Base-by-base conservation (phyloP, 345 rosid species). In the Microthlaspi erraticum region DNA sequence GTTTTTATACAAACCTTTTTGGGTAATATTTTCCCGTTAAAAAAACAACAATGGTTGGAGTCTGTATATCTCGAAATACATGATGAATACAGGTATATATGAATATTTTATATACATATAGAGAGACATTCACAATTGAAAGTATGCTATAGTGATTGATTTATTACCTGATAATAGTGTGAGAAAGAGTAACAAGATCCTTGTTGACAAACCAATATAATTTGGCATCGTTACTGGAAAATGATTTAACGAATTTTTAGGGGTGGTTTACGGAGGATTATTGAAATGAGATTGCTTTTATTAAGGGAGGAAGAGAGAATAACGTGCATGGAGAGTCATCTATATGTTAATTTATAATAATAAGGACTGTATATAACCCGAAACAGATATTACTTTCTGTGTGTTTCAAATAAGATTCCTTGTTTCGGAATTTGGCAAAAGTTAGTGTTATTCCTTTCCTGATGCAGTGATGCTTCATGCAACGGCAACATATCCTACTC, bases 131-230 rank as follows among this genome's bases (percentile, higher is more conserved):
- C 11, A 9, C 39, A 10, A 36, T 36, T 36, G 2, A 1, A 9
- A 36, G 10, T 36, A 10, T 62, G 36, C 7, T 16, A 41, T 31
- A 33, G 20, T 46, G 38, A 20, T 3, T 51, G 57, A 60, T 41
- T 43, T 1, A 17, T 64, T 81, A 86, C 91, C 93, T 70, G 84
- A 69, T 4, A 77, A 85, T 36, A 84, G 7, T 2, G 72, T 13
- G 38, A 78, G 42, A 18, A 78, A 19, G 32, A 74, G 60, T 1
- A 81, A 72, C 6, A 83, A 64, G 55, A 85, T 12, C 32, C 60
- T 79, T 20, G 70, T 60, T 29, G 73, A 68, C 36, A 70, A 52
- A 43, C 17, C 46, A 44, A 77, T 33, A 73, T 1, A 64, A 23
- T 31, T 10, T 49, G 83, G 79, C 94, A 88, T 86, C 12, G 41